Conservation (phyloP, 2,329 filamentous ascomycete genomes). For the Celoporthe dispersa region DNA sequence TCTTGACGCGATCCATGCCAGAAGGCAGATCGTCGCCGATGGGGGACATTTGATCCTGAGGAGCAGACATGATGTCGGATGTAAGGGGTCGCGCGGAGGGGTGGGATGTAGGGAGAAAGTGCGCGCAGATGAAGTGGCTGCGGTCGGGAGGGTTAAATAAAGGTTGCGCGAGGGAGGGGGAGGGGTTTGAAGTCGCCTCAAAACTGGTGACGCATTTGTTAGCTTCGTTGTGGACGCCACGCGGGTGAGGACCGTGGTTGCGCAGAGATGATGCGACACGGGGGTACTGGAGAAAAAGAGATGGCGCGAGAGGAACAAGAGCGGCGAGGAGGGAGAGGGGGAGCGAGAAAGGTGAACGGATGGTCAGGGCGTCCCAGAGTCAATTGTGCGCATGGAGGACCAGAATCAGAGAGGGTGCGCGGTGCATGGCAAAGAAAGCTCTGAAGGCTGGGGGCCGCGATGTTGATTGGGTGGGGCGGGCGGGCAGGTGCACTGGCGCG, state of each 20-base stretch:
- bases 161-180: constrained; percentile 22
- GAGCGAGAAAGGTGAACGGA: not conserved
- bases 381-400: constrained; percentile 2
- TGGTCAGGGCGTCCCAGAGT: not conserved
- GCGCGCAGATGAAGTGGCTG: not conserved
- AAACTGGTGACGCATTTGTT: constrained; percentile 26
- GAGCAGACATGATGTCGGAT: constrained; percentile 59
- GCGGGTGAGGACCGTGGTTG: not conserved
- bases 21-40: constrained; percentile 67
- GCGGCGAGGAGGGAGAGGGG: not conserved
- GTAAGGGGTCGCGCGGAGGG: constrained; percentile 10
- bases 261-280: not conserved
- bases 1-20: constrained; percentile 66
- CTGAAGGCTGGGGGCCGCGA: constrained; percentile 18
- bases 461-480: constrained; percentile 24
- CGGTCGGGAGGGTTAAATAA: constrained; percentile 12
- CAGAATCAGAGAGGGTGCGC: not conserved
- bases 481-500: not conserved
- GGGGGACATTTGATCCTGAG: constrained; percentile 60
- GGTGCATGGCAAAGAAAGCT: constrained; percentile 21
- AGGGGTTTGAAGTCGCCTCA: constrained; percentile 10
- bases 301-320: not conserved
- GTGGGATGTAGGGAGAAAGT: not conserved
- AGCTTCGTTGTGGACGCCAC: constrained; percentile 7
- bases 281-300: no score